phyloP scores from a whole-genome alignment of 148 eudicot genomes.

The Vaccinium corymbosum region DNA sequence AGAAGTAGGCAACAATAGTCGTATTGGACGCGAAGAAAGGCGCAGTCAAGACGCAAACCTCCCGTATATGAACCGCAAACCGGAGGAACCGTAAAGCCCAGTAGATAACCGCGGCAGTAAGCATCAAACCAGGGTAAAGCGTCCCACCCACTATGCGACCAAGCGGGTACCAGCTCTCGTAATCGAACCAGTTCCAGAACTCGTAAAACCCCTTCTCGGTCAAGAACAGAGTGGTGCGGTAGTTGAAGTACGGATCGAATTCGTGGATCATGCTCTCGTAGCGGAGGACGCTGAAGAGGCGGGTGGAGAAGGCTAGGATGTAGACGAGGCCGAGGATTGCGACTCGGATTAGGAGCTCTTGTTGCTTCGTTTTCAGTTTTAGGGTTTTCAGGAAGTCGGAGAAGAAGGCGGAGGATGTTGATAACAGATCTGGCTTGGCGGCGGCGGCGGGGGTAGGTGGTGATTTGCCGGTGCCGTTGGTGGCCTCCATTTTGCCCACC shows the following conservation, averaged over 20 bases:
- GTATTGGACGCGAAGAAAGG: constrained; percentile 96
- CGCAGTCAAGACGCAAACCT: constrained; percentile 91
- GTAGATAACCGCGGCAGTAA: constrained; percentile 83
- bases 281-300: constrained; percentile 82
- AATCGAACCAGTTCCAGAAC: constrained; percentile 98
- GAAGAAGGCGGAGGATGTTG: constrained; percentile 19
- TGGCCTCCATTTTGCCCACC: constrained; percentile 13
- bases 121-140: constrained; percentile 93
- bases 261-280: constrained; percentile 98
- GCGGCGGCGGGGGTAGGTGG: neutral
- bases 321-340: constrained; percentile 63
- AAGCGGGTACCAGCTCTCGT: constrained; percentile 92
- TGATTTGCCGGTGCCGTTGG: constrained; percentile 12
- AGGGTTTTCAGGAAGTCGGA: constrained; percentile 30
- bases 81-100: constrained; percentile 58
- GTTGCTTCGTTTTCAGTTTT: constrained; percentile 83
- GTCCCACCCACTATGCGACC: constrained; percentile 94
- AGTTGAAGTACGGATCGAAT: constrained; percentile 94
- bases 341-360: constrained; percentile 80
- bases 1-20: constrained; percentile 86
- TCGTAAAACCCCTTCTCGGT: constrained; percentile 88
- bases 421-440: constrained; percentile 33
- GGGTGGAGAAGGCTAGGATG: constrained; percentile 72
- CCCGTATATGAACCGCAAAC: constrained; percentile 84
- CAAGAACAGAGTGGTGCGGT: constrained; percentile 71